Evolutionary conservation across 139 green algal genomes (phyloP).

Genomic region (Diplosphaera chodatii): DNA sequence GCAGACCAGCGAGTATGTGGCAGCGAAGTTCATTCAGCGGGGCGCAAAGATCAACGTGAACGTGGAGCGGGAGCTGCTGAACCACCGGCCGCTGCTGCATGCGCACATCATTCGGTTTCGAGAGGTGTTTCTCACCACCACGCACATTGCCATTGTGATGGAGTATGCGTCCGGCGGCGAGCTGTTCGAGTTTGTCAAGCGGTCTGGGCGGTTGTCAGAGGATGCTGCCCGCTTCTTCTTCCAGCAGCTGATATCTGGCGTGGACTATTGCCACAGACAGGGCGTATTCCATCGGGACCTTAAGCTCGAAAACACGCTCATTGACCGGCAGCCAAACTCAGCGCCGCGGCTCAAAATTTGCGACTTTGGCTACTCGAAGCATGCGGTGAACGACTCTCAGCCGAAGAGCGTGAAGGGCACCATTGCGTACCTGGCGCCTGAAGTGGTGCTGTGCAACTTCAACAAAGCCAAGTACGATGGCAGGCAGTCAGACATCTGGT

Average conservation of each 20-base stretch:
- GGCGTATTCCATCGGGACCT: constrained; percentile 91
- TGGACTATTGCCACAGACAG: constrained; percentile 48
- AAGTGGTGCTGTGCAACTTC: not conserved
- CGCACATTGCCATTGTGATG: constrained; percentile 18
- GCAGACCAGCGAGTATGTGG: constrained; percentile 18
- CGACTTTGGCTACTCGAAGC: constrained; percentile 80
- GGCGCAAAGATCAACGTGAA: constrained; percentile 21
- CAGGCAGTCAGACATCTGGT: constrained; percentile 27
- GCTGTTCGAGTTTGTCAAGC: constrained; percentile 16
- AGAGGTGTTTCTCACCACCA: constrained; percentile 8
- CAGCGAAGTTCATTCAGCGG: constrained; percentile 35
- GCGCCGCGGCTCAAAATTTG: constrained; percentile 75
- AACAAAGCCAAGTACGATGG: not conserved
- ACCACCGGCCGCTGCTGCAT: constrained; percentile 54
- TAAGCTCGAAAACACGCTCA: constrained; percentile 95
- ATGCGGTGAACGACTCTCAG: constrained; percentile 30
- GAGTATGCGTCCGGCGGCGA: constrained; percentile 18
- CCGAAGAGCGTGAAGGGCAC: constrained; percentile 36
- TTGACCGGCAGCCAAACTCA: constrained; percentile 46
- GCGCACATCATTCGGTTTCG: constrained; percentile 57
- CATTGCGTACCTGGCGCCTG: constrained; percentile 5
- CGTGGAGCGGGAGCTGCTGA: constrained; percentile 45
- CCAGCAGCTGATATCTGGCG: constrained; percentile 50
- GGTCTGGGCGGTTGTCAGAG: constrained; percentile 20
- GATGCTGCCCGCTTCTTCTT: constrained; percentile 58